Conservation (phyloP, 2,329 filamentous ascomycete genomes). For the Pleoardoris graminearum region DNA sequence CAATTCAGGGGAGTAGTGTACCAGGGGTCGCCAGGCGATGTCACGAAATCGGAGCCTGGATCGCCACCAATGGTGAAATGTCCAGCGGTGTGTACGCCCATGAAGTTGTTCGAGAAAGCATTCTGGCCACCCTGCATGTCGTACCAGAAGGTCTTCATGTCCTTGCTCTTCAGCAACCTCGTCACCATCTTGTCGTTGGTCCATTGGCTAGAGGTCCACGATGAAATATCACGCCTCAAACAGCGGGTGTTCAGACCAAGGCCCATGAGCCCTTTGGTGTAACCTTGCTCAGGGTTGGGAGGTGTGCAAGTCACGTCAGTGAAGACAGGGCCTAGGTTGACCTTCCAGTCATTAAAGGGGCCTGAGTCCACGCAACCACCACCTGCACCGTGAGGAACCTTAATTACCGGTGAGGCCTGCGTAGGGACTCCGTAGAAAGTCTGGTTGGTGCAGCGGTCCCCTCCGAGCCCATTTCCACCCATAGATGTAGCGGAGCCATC, state of each 20-base stretch:
- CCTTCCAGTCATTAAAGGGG: constrained; percentile 53
- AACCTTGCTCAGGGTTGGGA: constrained; percentile 32
- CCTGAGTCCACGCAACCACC: constrained; percentile 59
- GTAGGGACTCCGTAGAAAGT: constrained; percentile 23
- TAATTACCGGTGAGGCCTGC: constrained; percentile 29
- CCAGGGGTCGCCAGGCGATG: constrained; percentile 6
- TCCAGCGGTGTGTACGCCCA: background rate
- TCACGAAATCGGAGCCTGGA: background rate
- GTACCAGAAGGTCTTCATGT: background rate
- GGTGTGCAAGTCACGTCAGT: constrained; percentile 37
- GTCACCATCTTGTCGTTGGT: constrained; percentile 22
- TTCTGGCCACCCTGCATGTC: background rate
- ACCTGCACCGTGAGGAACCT: constrained; percentile 54
- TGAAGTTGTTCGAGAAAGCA: background rate
- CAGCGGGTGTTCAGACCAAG: constrained; percentile 41
- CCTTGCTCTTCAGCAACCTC: background rate
- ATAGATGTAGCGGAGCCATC: constrained; percentile 55
- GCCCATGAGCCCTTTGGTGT: constrained; percentile 23
- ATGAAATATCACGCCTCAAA: constrained; percentile 42
- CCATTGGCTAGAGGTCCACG: constrained; percentile 31
- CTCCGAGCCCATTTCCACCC: constrained; percentile 50
- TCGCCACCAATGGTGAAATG: background rate
- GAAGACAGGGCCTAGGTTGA: constrained; percentile 54
- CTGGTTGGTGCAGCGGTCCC: constrained; percentile 17
- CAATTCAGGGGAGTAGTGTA: constrained; percentile 6